phyloP scores from a whole-genome alignment of 352 stramenopile species.

The Pythium pyrilobum region DNA sequence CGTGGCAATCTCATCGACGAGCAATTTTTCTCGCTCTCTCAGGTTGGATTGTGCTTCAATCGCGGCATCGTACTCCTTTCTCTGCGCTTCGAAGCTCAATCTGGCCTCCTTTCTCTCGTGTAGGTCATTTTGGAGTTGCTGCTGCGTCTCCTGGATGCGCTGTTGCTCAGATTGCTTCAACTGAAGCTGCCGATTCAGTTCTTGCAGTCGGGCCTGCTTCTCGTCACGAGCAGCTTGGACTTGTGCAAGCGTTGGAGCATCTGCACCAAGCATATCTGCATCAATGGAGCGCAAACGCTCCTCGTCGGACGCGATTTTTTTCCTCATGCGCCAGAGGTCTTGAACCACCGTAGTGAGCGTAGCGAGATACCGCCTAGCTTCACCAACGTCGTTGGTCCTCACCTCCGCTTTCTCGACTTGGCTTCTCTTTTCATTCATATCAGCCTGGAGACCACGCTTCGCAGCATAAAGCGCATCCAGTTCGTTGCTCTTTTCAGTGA shows the following conservation, averaged over 20 bases:
- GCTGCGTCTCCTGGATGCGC: slow-evolving; percentile 34
- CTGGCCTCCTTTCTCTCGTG: slow-evolving; percentile 58
- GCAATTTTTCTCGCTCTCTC: slow-evolving; percentile 45
- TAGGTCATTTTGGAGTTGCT: slow-evolving; percentile 63
- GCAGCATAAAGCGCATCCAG: slow-evolving; percentile 41
- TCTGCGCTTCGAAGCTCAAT: slow-evolving; percentile 37
- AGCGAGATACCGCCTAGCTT: slow-evolving; percentile 29
- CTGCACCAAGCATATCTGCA: slow-evolving; percentile 27
- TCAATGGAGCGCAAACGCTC: slow-evolving; percentile 25
- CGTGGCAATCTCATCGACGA: slow-evolving; percentile 40
- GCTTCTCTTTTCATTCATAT: slow-evolving; percentile 47
- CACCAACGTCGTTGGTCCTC: slow-evolving; percentile 19
- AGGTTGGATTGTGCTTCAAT: slow-evolving; percentile 43
- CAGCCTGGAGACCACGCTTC: slow-evolving; percentile 38
- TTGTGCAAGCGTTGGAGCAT: slow-evolving; percentile 29
- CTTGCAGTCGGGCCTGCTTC: slow-evolving; percentile 43
- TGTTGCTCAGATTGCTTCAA: slow-evolving; percentile 49
- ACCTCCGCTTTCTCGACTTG: slow-evolving; percentile 28
- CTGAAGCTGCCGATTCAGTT: slow-evolving; percentile 47
- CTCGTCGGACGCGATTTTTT: slow-evolving; percentile 31
- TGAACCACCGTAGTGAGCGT: slow-evolving; percentile 24
- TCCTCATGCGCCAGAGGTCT: slow-evolving; percentile 27
- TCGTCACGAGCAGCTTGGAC: slow-evolving; percentile 39
- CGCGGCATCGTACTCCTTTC: slow-evolving; percentile 47
- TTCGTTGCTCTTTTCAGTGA: slow-evolving; percentile 40